phyloP scores from a whole-genome alignment of 2,329 filamentous ascomycete species.

The Diaporthe helianthi region DNA sequence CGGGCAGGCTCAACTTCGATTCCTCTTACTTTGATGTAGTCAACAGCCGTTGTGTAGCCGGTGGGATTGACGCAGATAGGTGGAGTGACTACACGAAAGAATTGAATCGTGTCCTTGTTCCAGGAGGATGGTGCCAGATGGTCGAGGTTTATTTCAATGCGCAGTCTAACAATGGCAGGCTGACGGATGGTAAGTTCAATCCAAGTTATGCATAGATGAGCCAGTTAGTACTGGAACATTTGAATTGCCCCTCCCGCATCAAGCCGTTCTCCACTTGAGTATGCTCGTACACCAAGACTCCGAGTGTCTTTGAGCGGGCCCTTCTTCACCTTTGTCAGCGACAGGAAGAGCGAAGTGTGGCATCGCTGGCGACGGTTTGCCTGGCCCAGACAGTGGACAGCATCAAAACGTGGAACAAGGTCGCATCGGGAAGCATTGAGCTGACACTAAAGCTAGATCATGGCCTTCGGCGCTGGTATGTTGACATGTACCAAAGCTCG shows the following conservation, averaged over 20 bases:
- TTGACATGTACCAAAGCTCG: background rate
- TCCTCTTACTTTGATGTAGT: slow-evolving; percentile 76
- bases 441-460: slow-evolving; percentile 52
- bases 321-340: background rate
- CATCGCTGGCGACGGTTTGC: background rate
- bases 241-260: too few species aligned
- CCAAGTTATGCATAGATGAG: slow-evolving; percentile 72
- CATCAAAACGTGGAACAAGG: background rate
- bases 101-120: slow-evolving; percentile 73
- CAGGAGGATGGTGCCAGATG: slow-evolving; percentile 86
- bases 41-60: slow-evolving; percentile 76
- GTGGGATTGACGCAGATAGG: slow-evolving; percentile 73
- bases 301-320: background rate
- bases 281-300: background rate
- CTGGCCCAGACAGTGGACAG: background rate
- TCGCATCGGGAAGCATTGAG: background rate
- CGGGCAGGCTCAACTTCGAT: slow-evolving; percentile 72
- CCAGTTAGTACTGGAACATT: too few species aligned
- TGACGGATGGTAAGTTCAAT: slow-evolving; percentile 70
- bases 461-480: slow-evolving; percentile 67
- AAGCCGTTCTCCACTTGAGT: background rate
- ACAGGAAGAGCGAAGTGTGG: background rate
- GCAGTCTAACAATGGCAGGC: slow-evolving; percentile 84
- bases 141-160: slow-evolving; percentile 86
- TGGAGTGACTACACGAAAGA: slow-evolving; percentile 82